Percentiles rank a stretch among this genome's conserved stretches.
phyloP scores from a whole-genome alignment of 306 rosid species.

The Quercus alba region DNA sequence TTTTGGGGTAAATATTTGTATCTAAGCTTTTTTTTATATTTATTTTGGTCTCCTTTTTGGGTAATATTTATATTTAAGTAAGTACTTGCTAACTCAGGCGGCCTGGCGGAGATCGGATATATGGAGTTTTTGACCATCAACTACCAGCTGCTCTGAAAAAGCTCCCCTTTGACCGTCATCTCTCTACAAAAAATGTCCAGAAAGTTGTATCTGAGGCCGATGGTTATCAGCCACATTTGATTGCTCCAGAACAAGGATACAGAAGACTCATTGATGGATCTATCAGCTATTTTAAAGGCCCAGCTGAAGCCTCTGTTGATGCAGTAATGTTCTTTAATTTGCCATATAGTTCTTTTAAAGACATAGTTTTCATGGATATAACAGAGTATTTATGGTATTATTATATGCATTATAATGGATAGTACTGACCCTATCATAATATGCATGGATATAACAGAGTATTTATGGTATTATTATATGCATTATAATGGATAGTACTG shows the following conservation, averaged over 20 bases:
- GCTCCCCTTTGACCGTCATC: constrained; percentile 96
- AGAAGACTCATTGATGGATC: constrained; percentile 96
- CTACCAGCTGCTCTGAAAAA: constrained; percentile 95
- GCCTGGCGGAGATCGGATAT: constrained; percentile 98
- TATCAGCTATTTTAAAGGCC: constrained; percentile 93
- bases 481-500: background rate
- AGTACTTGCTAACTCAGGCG: constrained; percentile 52
- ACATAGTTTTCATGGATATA: background rate
- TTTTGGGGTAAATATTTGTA: background rate
- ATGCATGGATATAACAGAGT: constrained; percentile 8
- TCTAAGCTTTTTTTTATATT: background rate
- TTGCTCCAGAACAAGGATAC: constrained; percentile 99
- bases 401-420: background rate
- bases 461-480: background rate
- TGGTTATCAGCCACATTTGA: constrained; percentile 98
- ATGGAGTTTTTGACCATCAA: constrained; percentile 94
- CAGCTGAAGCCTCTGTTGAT: constrained; percentile 99
- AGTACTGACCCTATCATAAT: background rate
- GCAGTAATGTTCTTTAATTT: constrained; percentile 58
- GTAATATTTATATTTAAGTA: constrained; percentile 7
- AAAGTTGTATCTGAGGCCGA: constrained; percentile 94
- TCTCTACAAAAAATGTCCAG: constrained; percentile 81
- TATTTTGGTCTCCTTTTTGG: background rate
- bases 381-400: background rate
- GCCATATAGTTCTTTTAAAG: background rate